A percentile compares a stretch with the other conserved stretches of the same genome.
These are phyloP conservation scores for Linum usitatissimum DNA, from an alignment of 345 rosid genomes.

Conservation along the genomic window DNA sequence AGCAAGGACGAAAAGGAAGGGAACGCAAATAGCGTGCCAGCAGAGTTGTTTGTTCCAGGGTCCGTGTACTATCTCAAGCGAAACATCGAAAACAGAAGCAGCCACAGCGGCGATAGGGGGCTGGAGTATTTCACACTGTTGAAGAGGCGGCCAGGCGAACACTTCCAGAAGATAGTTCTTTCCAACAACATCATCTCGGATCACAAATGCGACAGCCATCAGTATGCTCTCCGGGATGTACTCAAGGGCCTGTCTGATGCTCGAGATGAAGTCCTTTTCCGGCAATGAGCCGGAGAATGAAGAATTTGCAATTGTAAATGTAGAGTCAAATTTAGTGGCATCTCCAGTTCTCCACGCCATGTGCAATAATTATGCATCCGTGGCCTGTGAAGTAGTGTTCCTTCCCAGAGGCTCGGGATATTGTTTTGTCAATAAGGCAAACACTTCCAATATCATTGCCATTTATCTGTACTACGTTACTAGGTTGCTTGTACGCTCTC, in stretches of 20 bases:
- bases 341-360: background rate
- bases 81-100: conserved; percentile 21
- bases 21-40: conserved; percentile 19
- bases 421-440: too few species aligned
- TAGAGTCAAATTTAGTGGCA: background rate
- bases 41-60: conserved; percentile 76
- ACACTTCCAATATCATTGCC: too few species aligned
- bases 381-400: background rate
- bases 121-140: conserved; percentile 58
- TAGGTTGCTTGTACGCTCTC: too few species aligned
- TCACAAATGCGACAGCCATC: conserved; percentile 87
- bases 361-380: background rate
- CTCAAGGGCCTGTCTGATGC: conserved; percentile 61
- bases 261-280: conserved; percentile 35
- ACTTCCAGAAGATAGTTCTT: conserved; percentile 76
- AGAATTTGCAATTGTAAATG: background rate
- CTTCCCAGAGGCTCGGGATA: background rate
- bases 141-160: conserved; percentile 76
- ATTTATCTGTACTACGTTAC: too few species aligned
- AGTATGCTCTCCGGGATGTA: conserved; percentile 72
- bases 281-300: background rate
- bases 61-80: conserved; percentile 67
- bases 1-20: conserved; percentile 14
- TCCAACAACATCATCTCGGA: conserved; percentile 72
- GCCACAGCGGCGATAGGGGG: conserved; percentile 17